Conservation (phyloP, 164 flowering plant genomes). For the Macadamia tetraphylla region DNA sequence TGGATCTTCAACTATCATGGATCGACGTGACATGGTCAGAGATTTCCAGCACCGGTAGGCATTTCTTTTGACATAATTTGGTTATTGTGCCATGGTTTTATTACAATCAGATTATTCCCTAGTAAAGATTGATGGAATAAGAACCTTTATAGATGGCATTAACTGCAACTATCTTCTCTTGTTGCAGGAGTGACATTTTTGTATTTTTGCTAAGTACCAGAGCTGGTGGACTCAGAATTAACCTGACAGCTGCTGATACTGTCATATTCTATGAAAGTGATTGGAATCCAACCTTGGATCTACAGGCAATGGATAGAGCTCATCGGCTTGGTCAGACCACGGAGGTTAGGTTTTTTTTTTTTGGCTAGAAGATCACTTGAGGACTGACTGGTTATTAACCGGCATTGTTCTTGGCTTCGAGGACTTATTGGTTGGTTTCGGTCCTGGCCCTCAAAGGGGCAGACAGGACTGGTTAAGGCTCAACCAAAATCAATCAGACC, state of each 20-base stretch:
- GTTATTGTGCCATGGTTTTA: not conserved
- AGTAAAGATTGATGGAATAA: not conserved
- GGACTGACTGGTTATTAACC: no score
- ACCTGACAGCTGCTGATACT: conserved; percentile 99
- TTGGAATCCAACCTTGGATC: no score
- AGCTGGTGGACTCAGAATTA: conserved; percentile 98
- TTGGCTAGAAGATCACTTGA: no score
- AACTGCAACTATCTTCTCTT: not conserved
- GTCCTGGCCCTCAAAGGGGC: no score
- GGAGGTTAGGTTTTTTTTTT: no score
- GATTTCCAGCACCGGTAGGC: conserved; percentile 89
- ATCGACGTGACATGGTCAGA: conserved; percentile 96
- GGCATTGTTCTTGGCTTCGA: no score
- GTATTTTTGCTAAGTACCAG: conserved; percentile 96
- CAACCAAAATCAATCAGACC: no score
- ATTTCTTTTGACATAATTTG: not conserved
- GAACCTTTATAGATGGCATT: not conserved
- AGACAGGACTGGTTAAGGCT: no score
- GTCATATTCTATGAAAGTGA: no score
- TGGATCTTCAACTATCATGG: conserved; percentile 97
- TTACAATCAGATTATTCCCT: not conserved
- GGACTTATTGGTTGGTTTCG: no score
- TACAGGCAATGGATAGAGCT: no score
- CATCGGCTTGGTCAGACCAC: no score
- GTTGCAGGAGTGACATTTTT: conserved; percentile 90